These are phyloP conservation scores for Heliamphora pulchella DNA, from an alignment of 179 eudicot species.

Conservation along the genomic window DNA sequence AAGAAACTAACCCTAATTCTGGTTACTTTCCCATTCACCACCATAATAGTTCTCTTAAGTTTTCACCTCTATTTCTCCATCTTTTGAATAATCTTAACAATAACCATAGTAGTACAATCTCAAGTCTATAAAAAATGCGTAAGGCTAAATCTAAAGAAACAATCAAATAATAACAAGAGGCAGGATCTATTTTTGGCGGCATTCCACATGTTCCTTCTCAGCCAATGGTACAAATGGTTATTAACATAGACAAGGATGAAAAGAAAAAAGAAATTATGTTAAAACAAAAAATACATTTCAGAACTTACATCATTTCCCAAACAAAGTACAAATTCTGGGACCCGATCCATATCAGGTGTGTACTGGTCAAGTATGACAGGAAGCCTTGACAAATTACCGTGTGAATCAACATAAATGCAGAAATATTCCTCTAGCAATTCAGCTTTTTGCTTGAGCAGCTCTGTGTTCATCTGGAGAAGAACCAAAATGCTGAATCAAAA, in stretches of 20 bases:
- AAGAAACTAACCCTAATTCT: no score
- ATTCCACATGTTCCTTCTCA: not conserved
- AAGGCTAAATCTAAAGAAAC: no score
- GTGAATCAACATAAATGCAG: slow-evolving; percentile 61
- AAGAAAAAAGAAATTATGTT: not conserved
- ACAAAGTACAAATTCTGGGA: slow-evolving; percentile 69
- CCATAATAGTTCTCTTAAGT: no score
- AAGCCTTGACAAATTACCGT: slow-evolving; percentile 75
- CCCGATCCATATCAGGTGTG: slow-evolving; percentile 94
- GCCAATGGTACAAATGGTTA: not conserved
- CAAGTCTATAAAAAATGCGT: no score
- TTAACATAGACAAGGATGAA: not conserved
- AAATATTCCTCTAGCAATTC: slow-evolving; percentile 88
- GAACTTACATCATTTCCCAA: slow-evolving; percentile 76
- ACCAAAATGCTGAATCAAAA: not conserved
- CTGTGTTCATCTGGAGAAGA: slow-evolving; percentile 63
- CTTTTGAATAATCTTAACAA: no score
- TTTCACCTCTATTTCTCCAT: no score
- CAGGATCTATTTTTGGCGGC: no score
- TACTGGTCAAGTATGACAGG: slow-evolving; percentile 93
- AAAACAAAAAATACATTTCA: slow-evolving; percentile 1
- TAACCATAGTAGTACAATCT: no score
- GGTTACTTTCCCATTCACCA: no score
- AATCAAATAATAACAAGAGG: no score
- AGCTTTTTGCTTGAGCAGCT: slow-evolving; percentile 64